Evolutionary conservation across 1,139 yeast genomes (phyloP), one percentile per base, ranked within the genome.

Genomic region (Suhomyces yuchorum): DNA sequence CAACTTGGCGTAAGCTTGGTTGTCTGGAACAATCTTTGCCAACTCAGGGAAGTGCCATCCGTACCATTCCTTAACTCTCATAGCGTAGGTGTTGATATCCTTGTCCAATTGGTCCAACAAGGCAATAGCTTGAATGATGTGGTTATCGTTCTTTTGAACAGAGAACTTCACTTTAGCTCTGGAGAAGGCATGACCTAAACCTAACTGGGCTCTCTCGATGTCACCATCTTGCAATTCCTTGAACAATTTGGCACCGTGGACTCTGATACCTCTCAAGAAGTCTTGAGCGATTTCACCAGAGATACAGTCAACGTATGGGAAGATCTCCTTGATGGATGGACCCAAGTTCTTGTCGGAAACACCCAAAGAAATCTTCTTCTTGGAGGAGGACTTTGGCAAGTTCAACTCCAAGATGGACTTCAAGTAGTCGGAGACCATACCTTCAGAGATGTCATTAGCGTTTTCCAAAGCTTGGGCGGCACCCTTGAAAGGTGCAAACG

Each of bases 41-140:
- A 93, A 84, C 77, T 93, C 99, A 24, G 99, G 99, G 84, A 93
- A 93, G 72, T 93, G 99, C 99, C 99, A 93, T 59, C 98, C 98
- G 74, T 93, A 93, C 99, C 99, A 93, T 77, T 93, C 99, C 80
- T 93, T 93, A 66, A 89, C 92, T 78, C 99, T 86, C 99, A 93
- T 93, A 55, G 98, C 93, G 71, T 88, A 93, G 50, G 98, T 93
- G 76, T 93, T 93, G 69, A 93, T 84, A 67, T 93, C 99, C 77
- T 93, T 93, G 75, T 93, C 99, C 60, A 93, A 83, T 70, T 95
- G 97, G 69, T 93, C 99, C 61, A 93, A 82, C 57, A 93, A 77
- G 41, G 99, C 98, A 76, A 93, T 93, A 48, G 99, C 97, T 77
- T 95, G 99, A 66, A 93, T 93, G 68, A 93, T 93, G 74, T 93